These are phyloP conservation scores for Arachnopeziza araneosa DNA, from an alignment of 2,329 filamentous ascomycete species.

Conservation along the genomic window DNA sequence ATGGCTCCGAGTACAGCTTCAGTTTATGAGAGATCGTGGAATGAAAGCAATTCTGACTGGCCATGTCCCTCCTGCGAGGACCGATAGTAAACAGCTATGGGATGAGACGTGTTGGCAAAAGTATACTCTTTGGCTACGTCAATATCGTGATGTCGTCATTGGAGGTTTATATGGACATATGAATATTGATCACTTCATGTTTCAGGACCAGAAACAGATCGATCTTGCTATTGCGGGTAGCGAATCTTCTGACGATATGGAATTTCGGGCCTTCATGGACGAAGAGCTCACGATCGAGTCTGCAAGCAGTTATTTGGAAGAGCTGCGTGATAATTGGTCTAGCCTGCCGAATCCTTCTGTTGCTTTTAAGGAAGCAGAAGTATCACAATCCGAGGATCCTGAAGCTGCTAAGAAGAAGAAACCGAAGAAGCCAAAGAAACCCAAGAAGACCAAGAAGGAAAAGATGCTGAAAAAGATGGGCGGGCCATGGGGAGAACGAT, in stretches of 20 bases:
- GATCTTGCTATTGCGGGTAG: constrained; percentile 46
- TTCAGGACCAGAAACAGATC: constrained; percentile 79
- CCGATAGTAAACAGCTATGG: constrained; percentile 80
- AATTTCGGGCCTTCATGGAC: constrained; percentile 36
- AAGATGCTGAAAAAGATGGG: constrained; percentile 64
- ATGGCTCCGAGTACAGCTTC: constrained; percentile 86
- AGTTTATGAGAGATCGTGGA: constrained; percentile 72
- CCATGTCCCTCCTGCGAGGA: constrained; percentile 87
- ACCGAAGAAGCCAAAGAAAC: constrained; percentile 44
- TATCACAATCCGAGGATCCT: constrained; percentile 18
- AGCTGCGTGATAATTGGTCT: constrained; percentile 73
- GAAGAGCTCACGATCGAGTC: constrained; percentile 58
- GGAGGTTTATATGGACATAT: constrained; percentile 85
- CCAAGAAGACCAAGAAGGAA: constrained; percentile 46
- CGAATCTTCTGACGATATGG: constrained; percentile 19
- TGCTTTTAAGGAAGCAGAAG: constrained; percentile 12
- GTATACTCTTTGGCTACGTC: constrained; percentile 83
- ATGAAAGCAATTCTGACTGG: constrained; percentile 95
- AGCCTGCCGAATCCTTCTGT: constrained; percentile 52
- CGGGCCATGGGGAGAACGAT: constrained; percentile 78
- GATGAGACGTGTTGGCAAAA: constrained; percentile 98
- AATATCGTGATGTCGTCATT: constrained; percentile 86
- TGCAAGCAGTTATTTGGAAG: constrained; percentile 74
- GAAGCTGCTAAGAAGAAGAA: constrained; percentile 34
- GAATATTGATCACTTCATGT: constrained; percentile 96